These are phyloP conservation scores for Phytophthora vignae DNA, from an alignment of 352 stramenopile species.

Conservation along the genomic window DNA sequence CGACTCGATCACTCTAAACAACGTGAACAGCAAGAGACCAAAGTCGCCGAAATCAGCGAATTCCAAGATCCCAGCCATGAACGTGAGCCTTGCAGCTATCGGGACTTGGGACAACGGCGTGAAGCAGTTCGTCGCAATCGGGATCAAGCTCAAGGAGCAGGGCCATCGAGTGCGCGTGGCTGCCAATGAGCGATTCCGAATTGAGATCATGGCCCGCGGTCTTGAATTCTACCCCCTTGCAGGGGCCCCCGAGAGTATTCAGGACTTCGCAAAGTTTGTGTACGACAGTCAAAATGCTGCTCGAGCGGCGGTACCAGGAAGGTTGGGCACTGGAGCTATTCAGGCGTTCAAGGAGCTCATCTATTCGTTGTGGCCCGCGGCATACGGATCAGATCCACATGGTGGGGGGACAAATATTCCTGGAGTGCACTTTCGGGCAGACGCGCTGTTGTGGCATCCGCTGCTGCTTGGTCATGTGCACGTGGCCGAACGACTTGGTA, in stretches of 20 bases:
- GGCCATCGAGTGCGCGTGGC: conserved; percentile 87
- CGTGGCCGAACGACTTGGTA: conserved; percentile 57
- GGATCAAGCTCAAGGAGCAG: conserved; percentile 57
- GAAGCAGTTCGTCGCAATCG: conserved; percentile 66
- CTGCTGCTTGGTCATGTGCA: conserved; percentile 56
- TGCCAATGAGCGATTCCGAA: conserved; percentile 71
- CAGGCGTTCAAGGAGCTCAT: conserved; percentile 51
- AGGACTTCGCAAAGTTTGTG: conserved; percentile 33
- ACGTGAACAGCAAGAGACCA: not conserved
- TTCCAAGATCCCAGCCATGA: conserved; percentile 36
- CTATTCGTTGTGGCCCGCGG: conserved; percentile 51
- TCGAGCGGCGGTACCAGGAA: conserved; percentile 20
- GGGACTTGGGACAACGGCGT: conserved; percentile 64
- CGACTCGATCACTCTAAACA: conserved; percentile 28
- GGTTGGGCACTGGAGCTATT: conserved; percentile 28
- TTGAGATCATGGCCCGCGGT: conserved; percentile 54
- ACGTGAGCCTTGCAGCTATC: conserved; percentile 45
- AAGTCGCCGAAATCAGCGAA: conserved; percentile 1
- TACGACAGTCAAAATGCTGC: conserved; percentile 33
- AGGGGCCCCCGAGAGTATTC: conserved; percentile 35
- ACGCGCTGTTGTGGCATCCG: conserved; percentile 55
- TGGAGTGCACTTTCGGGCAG: conserved; percentile 49
- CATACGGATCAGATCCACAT: conserved; percentile 52
- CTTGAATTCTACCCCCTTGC: conserved; percentile 61
- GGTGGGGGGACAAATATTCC: conserved; percentile 31